Evolutionary conservation across 257 asterid species (phyloP), one percentile per base, ranked within the genome.

Genomic region (Knoxia roxburghii): DNA sequence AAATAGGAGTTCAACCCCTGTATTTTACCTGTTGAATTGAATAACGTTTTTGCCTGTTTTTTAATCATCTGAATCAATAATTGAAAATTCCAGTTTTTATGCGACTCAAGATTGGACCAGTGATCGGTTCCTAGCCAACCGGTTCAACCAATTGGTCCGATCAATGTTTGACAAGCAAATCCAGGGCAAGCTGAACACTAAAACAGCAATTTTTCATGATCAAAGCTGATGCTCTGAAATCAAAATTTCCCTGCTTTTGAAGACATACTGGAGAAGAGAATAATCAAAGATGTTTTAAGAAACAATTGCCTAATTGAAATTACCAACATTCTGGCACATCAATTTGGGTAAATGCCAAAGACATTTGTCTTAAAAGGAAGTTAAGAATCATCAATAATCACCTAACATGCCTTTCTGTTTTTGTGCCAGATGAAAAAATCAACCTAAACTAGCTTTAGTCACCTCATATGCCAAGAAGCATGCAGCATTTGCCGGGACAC

Each of bases 401-500:
- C 43, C 62, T n/a, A 57, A 48, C n/a, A 40, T 14, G 33, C 61
- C 27, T 65, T 37, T 40, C 35, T 13, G 27, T 20, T 51, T 14
- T 26, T 18, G n/a, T 51, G 49, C 15, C 30, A 40, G 32, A 13
- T 49, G 29, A 67, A 75, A 75, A 7, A 39, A 73, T 86, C 81
- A 88, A 12, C 91, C 96, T 66, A 91, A 81, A 84, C 87, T 81
- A 54, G 95, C 83, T 80, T 82, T 81, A 1, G 87, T 83, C 51
- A 89, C 79, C 76, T 89, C 98, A 62, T 89, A 91, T 6, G 89
- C 96, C 87, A 91, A 76, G 85, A 91, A 91, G 75, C 95, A 85
- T 0, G 98, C 95, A 13, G 88, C 96, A 73, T 89, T 87, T 40
- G 96, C 96, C 7, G 98, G 96, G 70, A 91, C 79, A 26, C 98